Evolutionary conservation across 805 yeast species (phyloP).

Genomic region (Yarrowia sp.): DNA sequence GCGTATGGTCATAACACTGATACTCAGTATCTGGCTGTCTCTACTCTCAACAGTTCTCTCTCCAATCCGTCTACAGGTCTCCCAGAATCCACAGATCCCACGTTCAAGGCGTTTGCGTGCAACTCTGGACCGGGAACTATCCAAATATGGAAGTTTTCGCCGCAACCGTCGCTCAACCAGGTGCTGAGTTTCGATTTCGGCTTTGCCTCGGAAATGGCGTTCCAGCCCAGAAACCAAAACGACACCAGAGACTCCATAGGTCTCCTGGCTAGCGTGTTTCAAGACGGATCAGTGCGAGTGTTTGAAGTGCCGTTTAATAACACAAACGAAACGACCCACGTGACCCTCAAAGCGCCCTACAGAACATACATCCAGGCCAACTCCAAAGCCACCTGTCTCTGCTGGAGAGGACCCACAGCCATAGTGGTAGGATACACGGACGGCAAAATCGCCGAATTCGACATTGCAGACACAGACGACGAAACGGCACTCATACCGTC

Average conservation of each 20-base stretch:
- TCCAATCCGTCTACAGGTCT: constrained; percentile 36
- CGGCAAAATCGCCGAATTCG: constrained; percentile 60
- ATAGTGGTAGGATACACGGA: constrained; percentile 56
- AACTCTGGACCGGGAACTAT: constrained; percentile 28
- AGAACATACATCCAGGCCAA: constrained; percentile 25
- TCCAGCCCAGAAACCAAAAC: constrained; percentile 35
- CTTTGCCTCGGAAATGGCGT: constrained; percentile 29
- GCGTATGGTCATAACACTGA: constrained; percentile 32
- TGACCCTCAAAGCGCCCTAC: constrained; percentile 25
- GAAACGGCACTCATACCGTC: constrained; percentile 17
- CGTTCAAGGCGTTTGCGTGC: constrained; percentile 21
- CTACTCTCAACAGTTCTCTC: constrained; percentile 42
- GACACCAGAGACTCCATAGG: not conserved
- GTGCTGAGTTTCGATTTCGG: constrained; percentile 39
- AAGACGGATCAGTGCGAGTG: constrained; percentile 56
- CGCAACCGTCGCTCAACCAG: constrained; percentile 28
- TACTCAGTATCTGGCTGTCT: constrained; percentile 49
- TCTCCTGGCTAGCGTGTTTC: constrained; percentile 48
- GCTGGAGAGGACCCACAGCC: constrained; percentile 44
- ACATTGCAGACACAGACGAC: constrained; percentile 35
- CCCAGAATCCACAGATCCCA: constrained; percentile 37
- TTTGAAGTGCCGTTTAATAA: constrained; percentile 39
- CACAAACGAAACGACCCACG: not conserved
- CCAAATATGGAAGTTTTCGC: constrained; percentile 30
- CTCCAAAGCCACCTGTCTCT: constrained; percentile 46